These are phyloP conservation scores for Nematocida sp. DNA, from an alignment of 371 early-diverging fungal species.

Conservation along the genomic window DNA sequence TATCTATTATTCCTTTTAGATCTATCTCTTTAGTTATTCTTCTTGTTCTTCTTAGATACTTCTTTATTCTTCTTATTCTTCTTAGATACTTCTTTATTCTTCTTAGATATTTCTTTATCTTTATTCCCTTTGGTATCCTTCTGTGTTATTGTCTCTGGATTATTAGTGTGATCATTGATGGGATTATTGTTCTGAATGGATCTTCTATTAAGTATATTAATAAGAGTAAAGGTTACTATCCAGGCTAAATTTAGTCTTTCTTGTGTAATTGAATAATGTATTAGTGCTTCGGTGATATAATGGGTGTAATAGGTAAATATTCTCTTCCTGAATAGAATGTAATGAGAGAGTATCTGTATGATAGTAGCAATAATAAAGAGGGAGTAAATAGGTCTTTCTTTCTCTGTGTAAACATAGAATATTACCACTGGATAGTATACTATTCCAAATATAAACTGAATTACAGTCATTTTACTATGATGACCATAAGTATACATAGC, in stretches of 20 bases:
- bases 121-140: no score
- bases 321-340: constrained; percentile 25
- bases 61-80: no score
- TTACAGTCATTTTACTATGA: constrained; percentile 7
- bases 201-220: constrained; percentile 24
- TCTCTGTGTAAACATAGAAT: background rate
- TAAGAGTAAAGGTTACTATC: constrained; percentile 25
- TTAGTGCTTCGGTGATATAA: constrained; percentile 22
- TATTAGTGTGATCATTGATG: no score
- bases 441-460: constrained; percentile 1
- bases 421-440: constrained; percentile 39
- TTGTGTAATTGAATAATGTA: constrained; percentile 22
- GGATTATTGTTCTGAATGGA: no score
- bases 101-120: no score
- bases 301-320: constrained; percentile 1
- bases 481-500: constrained; percentile 10
- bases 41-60: no score
- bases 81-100: no score
- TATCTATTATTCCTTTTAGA: no score
- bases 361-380: background rate
- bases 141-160: no score
- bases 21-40: no score
- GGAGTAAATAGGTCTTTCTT: background rate
- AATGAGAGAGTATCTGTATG: constrained; percentile 8
- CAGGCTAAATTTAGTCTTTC: constrained; percentile 1